Conservation (phyloP, 306 rosid species). For the Sicyos edulis region DNA sequence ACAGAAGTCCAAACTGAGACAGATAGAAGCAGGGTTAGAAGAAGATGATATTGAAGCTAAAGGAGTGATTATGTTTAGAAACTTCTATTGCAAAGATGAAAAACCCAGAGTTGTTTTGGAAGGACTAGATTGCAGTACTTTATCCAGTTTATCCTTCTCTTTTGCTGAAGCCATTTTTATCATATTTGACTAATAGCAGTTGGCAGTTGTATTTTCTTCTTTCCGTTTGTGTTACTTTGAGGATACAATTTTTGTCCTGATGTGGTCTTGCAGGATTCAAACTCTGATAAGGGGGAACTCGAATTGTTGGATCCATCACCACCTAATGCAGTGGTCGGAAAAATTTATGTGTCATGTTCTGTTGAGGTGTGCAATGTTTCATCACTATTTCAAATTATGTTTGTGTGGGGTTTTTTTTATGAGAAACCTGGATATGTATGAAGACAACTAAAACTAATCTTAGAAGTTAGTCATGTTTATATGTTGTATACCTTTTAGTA, state of each 20-base stretch:
- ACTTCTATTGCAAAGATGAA: not conserved
- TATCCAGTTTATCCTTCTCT: not conserved
- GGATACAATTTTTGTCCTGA: conserved; percentile 17
- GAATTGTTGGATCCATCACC: conserved; percentile 72
- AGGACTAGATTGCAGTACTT: not conserved
- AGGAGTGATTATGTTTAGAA: not conserved
- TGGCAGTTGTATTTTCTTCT: conserved; percentile 8
- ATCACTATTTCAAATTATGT: not conserved
- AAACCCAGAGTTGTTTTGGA: not conserved
- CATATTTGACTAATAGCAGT: not conserved
- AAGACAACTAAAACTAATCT: not conserved
- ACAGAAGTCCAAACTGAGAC: not conserved
- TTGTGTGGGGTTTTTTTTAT: not conserved
- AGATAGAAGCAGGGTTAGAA: too few species aligned
- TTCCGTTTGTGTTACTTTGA: conserved; percentile 18
- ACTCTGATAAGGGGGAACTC: conserved; percentile 42
- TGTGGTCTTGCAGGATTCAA: conserved; percentile 49
- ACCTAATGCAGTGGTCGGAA: conserved; percentile 61
- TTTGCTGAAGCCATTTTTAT: not conserved
- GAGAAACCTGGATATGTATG: not conserved
- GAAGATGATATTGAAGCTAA: not conserved
- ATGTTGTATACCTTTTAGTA: not conserved
- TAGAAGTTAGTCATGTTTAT: not conserved
- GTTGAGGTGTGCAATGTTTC: conserved; percentile 50
- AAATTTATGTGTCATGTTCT: conserved; percentile 61